Evolutionary conservation across 441 rosid species (phyloP).

Genomic region (Kokia cookei): DNA sequence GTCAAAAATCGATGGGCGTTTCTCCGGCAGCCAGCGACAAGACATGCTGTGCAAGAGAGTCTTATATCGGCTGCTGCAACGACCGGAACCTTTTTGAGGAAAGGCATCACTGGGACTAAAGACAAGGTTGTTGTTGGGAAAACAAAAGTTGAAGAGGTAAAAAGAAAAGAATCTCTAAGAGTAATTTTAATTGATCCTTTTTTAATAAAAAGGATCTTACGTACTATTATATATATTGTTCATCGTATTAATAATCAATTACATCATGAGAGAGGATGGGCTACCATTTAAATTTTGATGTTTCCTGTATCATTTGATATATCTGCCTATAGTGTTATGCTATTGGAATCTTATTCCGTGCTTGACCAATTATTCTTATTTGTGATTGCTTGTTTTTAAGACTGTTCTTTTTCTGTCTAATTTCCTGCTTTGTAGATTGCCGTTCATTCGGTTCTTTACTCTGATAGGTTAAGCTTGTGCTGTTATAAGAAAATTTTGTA

Average conservation of each 20-base stretch:
- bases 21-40: constrained; percentile 82
- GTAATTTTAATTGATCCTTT: not conserved
- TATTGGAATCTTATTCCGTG: not conserved
- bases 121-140: constrained; percentile 89
- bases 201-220: not conserved
- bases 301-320: not conserved
- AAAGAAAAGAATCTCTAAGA: not conserved
- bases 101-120: constrained; percentile 77
- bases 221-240: not conserved
- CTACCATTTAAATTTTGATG: not conserved
- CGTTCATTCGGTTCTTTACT: not conserved
- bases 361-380: not conserved
- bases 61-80: constrained; percentile 88
- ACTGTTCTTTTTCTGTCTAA: not conserved
- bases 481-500: not conserved
- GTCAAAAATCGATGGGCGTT: constrained; percentile 76
- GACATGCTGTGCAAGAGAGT: constrained; percentile 79
- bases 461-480: not conserved
- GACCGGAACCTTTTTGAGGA: constrained; percentile 74
- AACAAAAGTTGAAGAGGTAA: constrained; percentile 96
- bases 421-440: not conserved
- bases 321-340: not conserved
- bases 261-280: not conserved
- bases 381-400: not conserved
- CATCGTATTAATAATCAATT: not conserved